Percentiles rank a stretch among this genome's conserved stretches.
These are phyloP conservation scores for Blastobotrys indianensis DNA, from an alignment of 1,139 yeast genomes.

Conservation along the genomic window DNA sequence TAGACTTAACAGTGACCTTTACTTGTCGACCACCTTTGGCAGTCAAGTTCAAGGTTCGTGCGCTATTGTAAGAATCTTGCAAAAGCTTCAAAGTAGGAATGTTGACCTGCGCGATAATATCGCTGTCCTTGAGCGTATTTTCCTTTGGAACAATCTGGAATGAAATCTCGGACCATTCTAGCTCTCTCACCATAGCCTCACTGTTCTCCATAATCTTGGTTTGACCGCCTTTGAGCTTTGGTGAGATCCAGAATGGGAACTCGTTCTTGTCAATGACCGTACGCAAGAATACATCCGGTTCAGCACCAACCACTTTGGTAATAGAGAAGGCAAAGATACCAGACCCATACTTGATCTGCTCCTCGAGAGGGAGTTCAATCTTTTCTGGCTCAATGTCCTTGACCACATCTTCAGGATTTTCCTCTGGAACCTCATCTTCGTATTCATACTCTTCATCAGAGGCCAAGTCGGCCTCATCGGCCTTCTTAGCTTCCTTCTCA, in stretches of 20 bases:
- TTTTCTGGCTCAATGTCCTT: conserved; percentile 37
- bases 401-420: conserved; percentile 31
- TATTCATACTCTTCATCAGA: conserved; percentile 26
- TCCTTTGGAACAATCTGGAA: conserved; percentile 53
- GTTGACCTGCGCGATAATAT: conserved; percentile 55
- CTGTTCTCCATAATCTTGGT: conserved; percentile 54
- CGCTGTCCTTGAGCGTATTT: conserved; percentile 47
- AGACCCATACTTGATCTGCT: conserved; percentile 51
- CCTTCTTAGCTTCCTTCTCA: conserved; percentile 15
- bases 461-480: conserved; percentile 16
- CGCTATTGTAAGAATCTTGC: conserved; percentile 56
- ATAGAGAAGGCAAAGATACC: conserved; percentile 75
- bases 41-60: conserved; percentile 50
- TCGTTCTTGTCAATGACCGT: conserved; percentile 71
- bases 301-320: conserved; percentile 39
- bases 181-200: conserved; percentile 67
- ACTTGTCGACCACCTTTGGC: conserved; percentile 34
- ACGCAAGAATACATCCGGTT: conserved; percentile 57
- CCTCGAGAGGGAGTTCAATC: conserved; percentile 55
- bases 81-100: conserved; percentile 66
- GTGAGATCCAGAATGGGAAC: conserved; percentile 53
- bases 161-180: conserved; percentile 63
- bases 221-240: conserved; percentile 38
- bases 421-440: conserved; percentile 33
- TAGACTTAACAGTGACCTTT: conserved; percentile 52